phyloP scores from a whole-genome alignment of 2,329 filamentous ascomycete genomes.

The Aspergillus proliferans region DNA sequence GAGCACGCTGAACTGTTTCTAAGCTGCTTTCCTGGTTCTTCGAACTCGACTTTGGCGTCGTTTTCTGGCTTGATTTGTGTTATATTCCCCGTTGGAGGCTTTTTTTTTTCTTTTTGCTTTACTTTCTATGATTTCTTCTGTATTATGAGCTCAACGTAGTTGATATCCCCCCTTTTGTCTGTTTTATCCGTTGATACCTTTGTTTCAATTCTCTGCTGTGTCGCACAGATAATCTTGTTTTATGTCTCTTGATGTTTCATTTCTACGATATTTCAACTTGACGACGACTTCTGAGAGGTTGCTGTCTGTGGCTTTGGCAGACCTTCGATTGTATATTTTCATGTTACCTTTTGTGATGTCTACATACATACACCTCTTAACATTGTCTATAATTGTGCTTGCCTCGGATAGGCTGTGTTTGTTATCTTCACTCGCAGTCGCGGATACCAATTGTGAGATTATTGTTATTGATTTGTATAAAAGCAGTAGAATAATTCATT shows the following conservation, averaged over 20 bases:
- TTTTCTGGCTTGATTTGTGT: background rate
- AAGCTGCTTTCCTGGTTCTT: slow-evolving; percentile 28
- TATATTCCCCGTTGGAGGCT: background rate
- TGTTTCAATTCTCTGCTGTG: slow-evolving; percentile 1
- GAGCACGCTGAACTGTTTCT: slow-evolving; percentile 98
- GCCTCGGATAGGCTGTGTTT: too few relatives aligned
- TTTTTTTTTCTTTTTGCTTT: slow-evolving; percentile 3
- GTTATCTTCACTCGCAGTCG: too few relatives aligned
- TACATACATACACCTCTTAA: background rate
- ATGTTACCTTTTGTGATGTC: background rate
- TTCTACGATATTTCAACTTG: too few relatives aligned
- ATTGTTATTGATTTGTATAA: too few relatives aligned
- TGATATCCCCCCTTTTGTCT: slow-evolving; percentile 12
- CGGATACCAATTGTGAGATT: too few relatives aligned
- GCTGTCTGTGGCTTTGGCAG: too few relatives aligned
- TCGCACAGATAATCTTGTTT: too few relatives aligned
- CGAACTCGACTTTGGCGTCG: background rate
- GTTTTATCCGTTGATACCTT: slow-evolving; percentile 15
- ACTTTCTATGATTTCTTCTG: slow-evolving; percentile 9
- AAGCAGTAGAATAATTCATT: too few relatives aligned
- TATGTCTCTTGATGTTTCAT: too few relatives aligned
- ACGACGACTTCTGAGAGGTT: too few relatives aligned
- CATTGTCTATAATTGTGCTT: background rate
- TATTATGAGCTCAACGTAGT: slow-evolving; percentile 22
- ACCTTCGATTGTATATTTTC: too few relatives aligned